Conservation (phyloP, 1,139 yeast species). For the Citeromyces hawaiiensis region DNA sequence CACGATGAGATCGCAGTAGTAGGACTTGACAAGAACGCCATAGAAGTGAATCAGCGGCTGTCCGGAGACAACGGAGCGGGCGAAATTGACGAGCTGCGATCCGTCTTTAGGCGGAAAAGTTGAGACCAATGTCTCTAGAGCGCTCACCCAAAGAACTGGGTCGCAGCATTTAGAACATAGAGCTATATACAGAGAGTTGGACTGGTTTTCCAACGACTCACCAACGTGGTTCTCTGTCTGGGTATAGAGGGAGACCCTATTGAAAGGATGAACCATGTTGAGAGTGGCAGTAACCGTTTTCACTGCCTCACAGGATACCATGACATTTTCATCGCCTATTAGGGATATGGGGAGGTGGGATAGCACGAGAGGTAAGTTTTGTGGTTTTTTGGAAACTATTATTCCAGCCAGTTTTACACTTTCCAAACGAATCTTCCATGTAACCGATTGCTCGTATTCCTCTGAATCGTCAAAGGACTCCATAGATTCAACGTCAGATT, state of each 20-base stretch:
- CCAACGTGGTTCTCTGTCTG: background rate
- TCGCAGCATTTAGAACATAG: background rate
- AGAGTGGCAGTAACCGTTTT: background rate
- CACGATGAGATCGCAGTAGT: background rate
- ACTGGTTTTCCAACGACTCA: background rate
- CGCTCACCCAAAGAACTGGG: background rate
- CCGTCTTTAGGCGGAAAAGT: background rate
- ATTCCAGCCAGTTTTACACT: background rate
- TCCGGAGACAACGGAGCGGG: background rate
- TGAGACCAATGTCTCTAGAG: background rate
- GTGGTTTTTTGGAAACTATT: background rate
- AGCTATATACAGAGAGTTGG: background rate
- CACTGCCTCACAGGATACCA: background rate
- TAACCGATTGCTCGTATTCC: conserved; percentile 11
- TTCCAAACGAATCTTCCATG: background rate
- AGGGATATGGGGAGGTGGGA: background rate
- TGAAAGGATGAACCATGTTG: background rate
- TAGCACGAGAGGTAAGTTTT: background rate
- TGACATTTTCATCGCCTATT: background rate
- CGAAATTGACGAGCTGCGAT: background rate
- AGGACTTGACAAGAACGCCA: background rate
- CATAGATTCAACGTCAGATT: conserved; percentile 28
- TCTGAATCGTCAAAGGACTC: conserved; percentile 27
- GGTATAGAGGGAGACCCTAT: background rate
- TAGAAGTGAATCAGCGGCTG: background rate